phyloP scores from a whole-genome alignment of 768 basidiomycete genomes.

The Infundibulicybe gibba region DNA sequence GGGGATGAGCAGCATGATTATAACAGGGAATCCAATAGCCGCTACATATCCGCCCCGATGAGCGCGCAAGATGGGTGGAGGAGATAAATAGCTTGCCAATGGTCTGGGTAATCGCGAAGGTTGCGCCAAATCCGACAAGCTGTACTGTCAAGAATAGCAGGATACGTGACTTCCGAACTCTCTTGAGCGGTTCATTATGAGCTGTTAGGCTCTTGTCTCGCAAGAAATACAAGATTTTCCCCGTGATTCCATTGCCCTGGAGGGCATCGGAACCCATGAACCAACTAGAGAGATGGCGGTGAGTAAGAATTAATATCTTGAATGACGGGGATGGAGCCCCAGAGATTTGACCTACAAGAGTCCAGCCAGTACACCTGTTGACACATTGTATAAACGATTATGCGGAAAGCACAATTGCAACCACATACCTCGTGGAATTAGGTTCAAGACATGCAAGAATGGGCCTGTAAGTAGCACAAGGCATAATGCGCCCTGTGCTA shows the following conservation, averaged over 20 bases:
- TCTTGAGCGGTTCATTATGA: constrained; percentile 63
- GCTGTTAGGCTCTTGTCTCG: constrained; percentile 65
- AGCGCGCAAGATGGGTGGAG: constrained; percentile 16
- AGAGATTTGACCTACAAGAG: constrained; percentile 61
- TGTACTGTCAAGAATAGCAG: constrained; percentile 71
- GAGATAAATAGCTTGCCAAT: constrained; percentile 52
- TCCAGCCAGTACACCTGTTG: constrained; percentile 69
- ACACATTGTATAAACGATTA: constrained; percentile 1
- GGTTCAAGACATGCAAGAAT: constrained; percentile 71
- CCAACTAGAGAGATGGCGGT: constrained; percentile 49
- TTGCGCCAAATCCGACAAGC: constrained; percentile 80
- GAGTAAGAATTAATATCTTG: background rate
- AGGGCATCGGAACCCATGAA: constrained; percentile 90
- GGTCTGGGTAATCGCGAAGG: constrained; percentile 90
- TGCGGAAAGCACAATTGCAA: constrained; percentile 4
- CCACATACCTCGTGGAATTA: constrained; percentile 66
- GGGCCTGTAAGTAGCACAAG: constrained; percentile 80
- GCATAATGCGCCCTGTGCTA: constrained; percentile 77
- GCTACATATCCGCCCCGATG: constrained; percentile 35
- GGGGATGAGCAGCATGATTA: constrained; percentile 83
- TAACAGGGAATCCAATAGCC: constrained; percentile 87
- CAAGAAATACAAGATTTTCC: constrained; percentile 76
- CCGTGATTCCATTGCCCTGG: constrained; percentile 76
- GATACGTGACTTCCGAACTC: constrained; percentile 73
- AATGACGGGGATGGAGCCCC: background rate